A percentile compares a stretch with the other conserved stretches of the same genome.
These are phyloP conservation scores for Orbilia brochopaga DNA, from an alignment of 2,329 filamentous ascomycete species.

Conservation along the genomic window DNA sequence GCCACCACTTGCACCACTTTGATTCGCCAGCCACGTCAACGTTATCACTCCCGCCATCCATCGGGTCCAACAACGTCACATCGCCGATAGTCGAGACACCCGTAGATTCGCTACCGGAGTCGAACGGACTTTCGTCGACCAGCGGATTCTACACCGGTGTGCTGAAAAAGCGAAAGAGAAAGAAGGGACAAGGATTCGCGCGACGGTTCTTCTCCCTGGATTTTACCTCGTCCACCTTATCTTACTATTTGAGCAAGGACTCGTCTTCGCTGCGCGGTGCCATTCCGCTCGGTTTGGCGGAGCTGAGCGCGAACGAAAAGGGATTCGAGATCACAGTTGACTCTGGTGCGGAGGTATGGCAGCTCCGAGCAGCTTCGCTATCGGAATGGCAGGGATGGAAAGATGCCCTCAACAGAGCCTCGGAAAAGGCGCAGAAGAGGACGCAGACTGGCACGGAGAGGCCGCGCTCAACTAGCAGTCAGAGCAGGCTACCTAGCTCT, in stretches of 20 bases:
- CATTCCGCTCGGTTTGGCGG: conserved; percentile 88
- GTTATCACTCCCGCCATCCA: conserved; percentile 15
- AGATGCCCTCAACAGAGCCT: conserved; percentile 82
- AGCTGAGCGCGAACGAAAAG: conserved; percentile 85
- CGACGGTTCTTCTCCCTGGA: conserved; percentile 94
- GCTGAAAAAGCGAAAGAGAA: conserved; percentile 86
- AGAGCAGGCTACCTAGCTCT: conserved; percentile 34
- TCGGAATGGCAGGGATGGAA: conserved; percentile 91
- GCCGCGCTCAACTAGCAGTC: conserved; percentile 13
- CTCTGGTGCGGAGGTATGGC: conserved; percentile 96
- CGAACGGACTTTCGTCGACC: conserved; percentile 27
- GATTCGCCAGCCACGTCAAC: conserved; percentile 49
- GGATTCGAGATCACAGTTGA: conserved; percentile 93
- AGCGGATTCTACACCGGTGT: conserved; percentile 71
- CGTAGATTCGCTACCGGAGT: conserved; percentile 52
- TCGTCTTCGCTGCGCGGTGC: conserved; percentile 90
- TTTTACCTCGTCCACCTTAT: conserved; percentile 89
- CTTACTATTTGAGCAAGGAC: conserved; percentile 94
- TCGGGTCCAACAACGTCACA: conserved; percentile 19
- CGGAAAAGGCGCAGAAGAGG: conserved; percentile 65
- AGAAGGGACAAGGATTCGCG: conserved; percentile 91
- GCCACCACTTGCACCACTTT: conserved; percentile 68
- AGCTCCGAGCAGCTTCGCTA: conserved; percentile 79
- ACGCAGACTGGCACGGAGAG: conserved; percentile 47
- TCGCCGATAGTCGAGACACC: conserved; percentile 46